phyloP scores from a whole-genome alignment of 148 eudicot species.

The Linanthus parryae region DNA sequence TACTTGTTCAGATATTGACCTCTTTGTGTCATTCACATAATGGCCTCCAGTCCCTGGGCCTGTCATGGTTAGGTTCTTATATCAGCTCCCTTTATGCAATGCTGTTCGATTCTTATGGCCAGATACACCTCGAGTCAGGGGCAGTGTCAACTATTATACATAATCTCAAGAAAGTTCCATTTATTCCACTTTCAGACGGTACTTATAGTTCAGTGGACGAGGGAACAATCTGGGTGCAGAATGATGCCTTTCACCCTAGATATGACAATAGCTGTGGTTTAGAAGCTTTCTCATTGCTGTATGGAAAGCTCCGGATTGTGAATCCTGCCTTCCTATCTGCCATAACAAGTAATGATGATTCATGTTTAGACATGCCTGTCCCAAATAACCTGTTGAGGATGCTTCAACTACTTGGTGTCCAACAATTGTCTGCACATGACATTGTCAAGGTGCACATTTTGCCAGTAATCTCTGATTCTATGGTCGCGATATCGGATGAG shows the following conservation, averaged over 20 bases:
- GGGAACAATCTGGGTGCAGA: constrained; percentile 77
- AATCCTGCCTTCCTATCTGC: constrained; percentile 60
- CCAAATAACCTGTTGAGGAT: constrained; percentile 44
- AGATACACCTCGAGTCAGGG: constrained; percentile 20
- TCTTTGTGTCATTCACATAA: constrained; percentile 47
- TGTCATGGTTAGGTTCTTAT: constrained; percentile 67
- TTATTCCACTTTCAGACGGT: constrained; percentile 87
- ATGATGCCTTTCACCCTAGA: constrained; percentile 31
- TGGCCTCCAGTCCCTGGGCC: constrained; percentile 59
- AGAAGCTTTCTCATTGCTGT: constrained; percentile 55
- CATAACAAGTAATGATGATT: constrained; percentile 27
- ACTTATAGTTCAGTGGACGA: constrained; percentile 58
- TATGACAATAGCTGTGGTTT: constrained; percentile 33
- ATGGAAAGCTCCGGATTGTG: constrained; percentile 60
- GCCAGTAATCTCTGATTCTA: constrained; percentile 54
- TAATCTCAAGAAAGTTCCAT: constrained; percentile 52
- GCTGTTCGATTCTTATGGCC: constrained; percentile 34
- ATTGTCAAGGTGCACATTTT: constrained; percentile 69
- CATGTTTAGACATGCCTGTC: constrained; percentile 17
- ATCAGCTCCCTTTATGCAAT: constrained; percentile 57
- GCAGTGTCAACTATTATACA: constrained; percentile 38
- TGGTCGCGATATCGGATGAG: constrained; percentile 17
- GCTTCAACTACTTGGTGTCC: constrained; percentile 75
- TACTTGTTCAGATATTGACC: constrained; percentile 52
- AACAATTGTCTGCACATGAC: constrained; percentile 76